Percentiles rank a stretch among this genome's conserved stretches.
Evolutionary conservation across 2,329 filamentous ascomycete genomes (phyloP).

Genomic region (Pseudogymnoascus sp.): DNA sequence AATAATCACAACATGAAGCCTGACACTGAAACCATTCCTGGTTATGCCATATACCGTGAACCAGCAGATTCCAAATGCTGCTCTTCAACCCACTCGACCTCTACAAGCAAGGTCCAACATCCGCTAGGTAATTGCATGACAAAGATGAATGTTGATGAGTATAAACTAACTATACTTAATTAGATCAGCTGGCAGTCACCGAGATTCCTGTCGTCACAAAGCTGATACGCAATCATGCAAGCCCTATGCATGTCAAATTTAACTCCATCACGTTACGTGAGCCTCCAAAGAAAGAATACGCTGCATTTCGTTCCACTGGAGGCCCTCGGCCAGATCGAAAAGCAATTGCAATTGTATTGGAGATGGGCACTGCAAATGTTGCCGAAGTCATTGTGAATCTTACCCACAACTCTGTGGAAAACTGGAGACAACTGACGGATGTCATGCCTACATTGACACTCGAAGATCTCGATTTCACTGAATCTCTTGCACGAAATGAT

Average conservation of each 20-base stretch:
- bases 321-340: conserved; percentile 42
- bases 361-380: conserved; percentile 33
- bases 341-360: conserved; percentile 42
- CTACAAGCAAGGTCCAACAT: background rate
- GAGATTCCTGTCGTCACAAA: conserved; percentile 45
- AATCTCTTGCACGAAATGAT: conserved; percentile 66
- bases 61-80: conserved; percentile 2
- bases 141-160: background rate
- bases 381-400: conserved; percentile 46
- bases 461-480: conserved; percentile 78
- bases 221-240: conserved; percentile 43
- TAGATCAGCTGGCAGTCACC: conserved; percentile 45
- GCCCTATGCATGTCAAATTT: conserved; percentile 52
- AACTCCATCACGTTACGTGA: conserved; percentile 48
- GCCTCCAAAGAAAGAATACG: conserved; percentile 43
- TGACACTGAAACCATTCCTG: conserved; percentile 37
- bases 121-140: conserved; percentile 9
- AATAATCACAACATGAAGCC: conserved; percentile 15
- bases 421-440: conserved; percentile 39
- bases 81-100: background rate
- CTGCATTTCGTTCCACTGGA: conserved; percentile 47
- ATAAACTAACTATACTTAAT: conserved; percentile 10
- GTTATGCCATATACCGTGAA: conserved; percentile 39
- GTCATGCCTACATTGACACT: conserved; percentile 56
- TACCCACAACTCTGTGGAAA: conserved; percentile 33